Percentiles rank a stretch among this genome's conserved stretches.
Conservation (phyloP, 2,329 filamentous ascomycete species). For the Thielaviopsis populi region DNA sequence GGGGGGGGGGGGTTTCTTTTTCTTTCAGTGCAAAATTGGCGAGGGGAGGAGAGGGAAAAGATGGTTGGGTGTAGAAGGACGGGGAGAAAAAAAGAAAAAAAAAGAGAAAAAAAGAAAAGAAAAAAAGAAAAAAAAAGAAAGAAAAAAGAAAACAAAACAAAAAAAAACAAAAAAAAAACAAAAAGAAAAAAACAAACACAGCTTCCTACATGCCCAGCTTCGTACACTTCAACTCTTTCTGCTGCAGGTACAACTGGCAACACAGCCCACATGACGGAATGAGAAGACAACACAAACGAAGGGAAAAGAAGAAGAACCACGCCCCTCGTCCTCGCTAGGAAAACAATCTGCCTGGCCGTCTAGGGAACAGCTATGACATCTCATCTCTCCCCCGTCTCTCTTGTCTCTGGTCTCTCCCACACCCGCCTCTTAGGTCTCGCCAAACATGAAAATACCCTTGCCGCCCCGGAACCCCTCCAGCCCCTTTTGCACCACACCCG, state of each 20-base stretch:
- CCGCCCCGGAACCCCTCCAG: conserved; percentile 71
- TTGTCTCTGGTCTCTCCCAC: not conserved
- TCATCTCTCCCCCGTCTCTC: not conserved
- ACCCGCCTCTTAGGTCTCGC: conserved; percentile 32
- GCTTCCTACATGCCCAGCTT: not conserved
- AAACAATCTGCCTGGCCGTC: not conserved
- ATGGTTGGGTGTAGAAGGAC: not conserved
- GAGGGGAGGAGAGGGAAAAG: too few relatives aligned
- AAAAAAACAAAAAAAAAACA: not conserved
- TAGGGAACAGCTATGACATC: not conserved
- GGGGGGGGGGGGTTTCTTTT: not conserved
- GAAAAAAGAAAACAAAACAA: not conserved
- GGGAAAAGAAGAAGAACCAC: not conserved
- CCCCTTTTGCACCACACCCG: conserved; percentile 64
- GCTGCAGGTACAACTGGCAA: conserved; percentile 13
- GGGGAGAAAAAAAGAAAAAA: not conserved
- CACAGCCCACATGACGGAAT: not conserved
- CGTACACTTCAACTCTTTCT: not conserved
- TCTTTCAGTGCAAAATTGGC: not conserved
- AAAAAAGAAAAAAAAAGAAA: not conserved
- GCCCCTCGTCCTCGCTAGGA: not conserved
- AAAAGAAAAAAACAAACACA: not conserved
- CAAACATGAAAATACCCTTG: conserved; percentile 81
- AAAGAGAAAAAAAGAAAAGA: not conserved
- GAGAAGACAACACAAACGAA: not conserved